Base-by-base conservation (phyloP, 164 flowering plant species). In the Magnolia sinica region DNA sequence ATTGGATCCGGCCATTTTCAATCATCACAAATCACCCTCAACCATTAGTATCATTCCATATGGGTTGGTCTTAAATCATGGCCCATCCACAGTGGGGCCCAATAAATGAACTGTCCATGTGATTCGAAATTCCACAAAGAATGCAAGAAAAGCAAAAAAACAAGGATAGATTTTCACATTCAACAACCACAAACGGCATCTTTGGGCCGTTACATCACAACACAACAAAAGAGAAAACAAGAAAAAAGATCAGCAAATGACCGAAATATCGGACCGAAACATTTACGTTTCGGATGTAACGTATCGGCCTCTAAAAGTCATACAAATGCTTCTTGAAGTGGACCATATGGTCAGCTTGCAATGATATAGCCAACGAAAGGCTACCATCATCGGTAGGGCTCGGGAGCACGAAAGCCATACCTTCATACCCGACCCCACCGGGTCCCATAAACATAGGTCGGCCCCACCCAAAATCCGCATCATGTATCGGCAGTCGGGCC, bases 401-500 rank as follows among this genome's bases (percentile, higher is more conserved):
- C 0, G 87, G 86, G 3, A 90, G 37, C 7, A 88, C 68, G 23
- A 85, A 70, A 19, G 76, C 69, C 19, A 79, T 78, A 2, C 90
- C 91, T 71, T 86, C 87, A 50, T 50, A 68, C 14, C 73, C 82
- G n/a, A 81, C 37, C 0, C 64, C 51, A 2, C 81, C 88, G 3
- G 88, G 90, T 1, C 87, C 87, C 84, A 90, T 79, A 70, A 79
- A 74, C 1, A 80, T 50, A 23, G 87, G 88, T 52, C 76, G 76
- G 2, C 93, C 93, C 90, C 89, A 90, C 4, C 93, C 93, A 70
- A 88, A 82, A 76, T 82, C 79, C 8, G 77, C 75, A 49, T 49
- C 81, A 18, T 82, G 63, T 7, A 86, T 16, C 0, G 84, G 84
- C 72, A 87, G 16, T 9, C 72, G 73, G 45, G 80, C 4, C 89